Evolutionary conservation across 805 yeast genomes (phyloP).

Genomic region (Nadsonia fulvescens): DNA sequence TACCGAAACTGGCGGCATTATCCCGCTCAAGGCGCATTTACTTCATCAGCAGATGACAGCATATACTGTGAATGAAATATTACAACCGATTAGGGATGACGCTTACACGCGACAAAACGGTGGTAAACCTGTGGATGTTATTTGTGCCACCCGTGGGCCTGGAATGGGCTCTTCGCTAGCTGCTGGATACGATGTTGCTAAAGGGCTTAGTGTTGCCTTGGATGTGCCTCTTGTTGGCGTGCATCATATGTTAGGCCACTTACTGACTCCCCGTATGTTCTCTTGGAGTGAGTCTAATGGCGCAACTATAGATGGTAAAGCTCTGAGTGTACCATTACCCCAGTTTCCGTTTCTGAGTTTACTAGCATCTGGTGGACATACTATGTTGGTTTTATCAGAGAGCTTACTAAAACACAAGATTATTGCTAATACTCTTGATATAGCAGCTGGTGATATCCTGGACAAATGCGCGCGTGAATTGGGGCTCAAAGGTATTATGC

Average conservation of each 20-base stretch:
- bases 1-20: conserved; percentile 55
- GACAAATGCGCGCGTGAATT: conserved; percentile 84
- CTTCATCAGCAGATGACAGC: conserved; percentile 57
- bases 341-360: conserved; percentile 63
- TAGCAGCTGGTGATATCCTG: conserved; percentile 83
- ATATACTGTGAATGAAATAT: conserved; percentile 27
- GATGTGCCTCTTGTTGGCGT: conserved; percentile 68
- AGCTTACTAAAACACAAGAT: conserved; percentile 51
- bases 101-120: conserved; percentile 10
- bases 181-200: conserved; percentile 68
- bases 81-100: too few species aligned
- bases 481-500: conserved; percentile 59
- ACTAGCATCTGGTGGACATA: conserved; percentile 86
- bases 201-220: conserved; percentile 72
- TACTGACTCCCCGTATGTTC: conserved; percentile 43
- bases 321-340: too few species aligned
- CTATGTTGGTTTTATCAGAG: conserved; percentile 58
- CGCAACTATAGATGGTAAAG: too few species aligned
- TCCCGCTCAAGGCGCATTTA: conserved; percentile 67
- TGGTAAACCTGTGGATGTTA: conserved; percentile 31
- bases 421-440: conserved; percentile 58
- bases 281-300: conserved; percentile 19
- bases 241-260: conserved; percentile 91
- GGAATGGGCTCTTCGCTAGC: conserved; percentile 86
- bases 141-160: conserved; percentile 89